phyloP scores from a whole-genome alignment of 352 stramenopile genomes.

The Phytophthora kernoviae region DNA sequence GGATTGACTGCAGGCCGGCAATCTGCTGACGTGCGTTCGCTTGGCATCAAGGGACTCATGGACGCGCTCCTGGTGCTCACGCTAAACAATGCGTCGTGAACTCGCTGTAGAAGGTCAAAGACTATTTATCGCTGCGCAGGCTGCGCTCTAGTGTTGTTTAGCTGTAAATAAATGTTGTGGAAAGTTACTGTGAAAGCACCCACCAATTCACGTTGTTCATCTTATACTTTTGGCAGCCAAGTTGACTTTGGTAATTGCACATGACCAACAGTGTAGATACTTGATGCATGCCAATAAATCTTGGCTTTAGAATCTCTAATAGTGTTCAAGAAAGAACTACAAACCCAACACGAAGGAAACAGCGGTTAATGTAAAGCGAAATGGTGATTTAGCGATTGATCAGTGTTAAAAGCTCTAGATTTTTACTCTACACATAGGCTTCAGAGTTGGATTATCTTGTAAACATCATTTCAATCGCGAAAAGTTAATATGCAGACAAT shows the following conservation, averaged over 20 bases:
- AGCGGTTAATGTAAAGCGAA: too few species aligned
- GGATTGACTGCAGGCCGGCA: constrained; percentile 12
- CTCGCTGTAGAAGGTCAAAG: background rate
- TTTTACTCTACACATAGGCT: constrained; percentile 75
- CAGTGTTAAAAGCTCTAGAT: constrained; percentile 87
- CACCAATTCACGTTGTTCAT: background rate
- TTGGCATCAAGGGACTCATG: constrained; percentile 33
- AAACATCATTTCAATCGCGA: constrained; percentile 68
- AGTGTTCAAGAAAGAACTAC: too few species aligned
- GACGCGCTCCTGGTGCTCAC: constrained; percentile 34
- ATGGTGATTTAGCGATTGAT: constrained; percentile 45
- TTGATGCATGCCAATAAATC: background rate
- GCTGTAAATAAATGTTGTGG: background rate
- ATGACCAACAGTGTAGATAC: too few species aligned
- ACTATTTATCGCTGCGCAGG: constrained; percentile 25
- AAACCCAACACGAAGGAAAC: too few species aligned
- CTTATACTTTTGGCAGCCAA: too few species aligned
- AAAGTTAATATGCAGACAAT: background rate
- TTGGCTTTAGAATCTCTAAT: too few species aligned
- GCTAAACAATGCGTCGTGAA: constrained; percentile 29
- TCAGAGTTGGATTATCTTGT: constrained; percentile 88
- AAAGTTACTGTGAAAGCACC: background rate
- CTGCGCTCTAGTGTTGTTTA: background rate
- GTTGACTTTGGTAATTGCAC: too few species aligned
- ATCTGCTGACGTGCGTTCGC: constrained; percentile 4